A percentile compares a stretch with the other conserved stretches of the same genome.
Evolutionary conservation across 2,329 filamentous ascomycete genomes (phyloP).

Genomic region (Stachybotrys chlorohalonatus): DNA sequence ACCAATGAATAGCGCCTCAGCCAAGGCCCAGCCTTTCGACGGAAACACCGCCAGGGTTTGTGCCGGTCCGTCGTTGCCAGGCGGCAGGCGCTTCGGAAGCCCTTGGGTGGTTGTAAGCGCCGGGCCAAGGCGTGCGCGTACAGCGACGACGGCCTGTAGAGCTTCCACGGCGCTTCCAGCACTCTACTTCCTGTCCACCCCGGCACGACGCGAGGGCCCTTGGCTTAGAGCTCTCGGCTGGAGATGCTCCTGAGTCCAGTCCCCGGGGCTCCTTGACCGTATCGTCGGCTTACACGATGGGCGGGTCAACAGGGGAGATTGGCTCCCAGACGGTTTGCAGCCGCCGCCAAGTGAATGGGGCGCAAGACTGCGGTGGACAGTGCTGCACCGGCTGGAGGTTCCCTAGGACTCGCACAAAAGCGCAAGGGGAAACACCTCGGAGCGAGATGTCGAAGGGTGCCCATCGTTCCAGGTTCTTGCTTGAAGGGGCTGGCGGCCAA

Average conservation of each 20-base stretch:
- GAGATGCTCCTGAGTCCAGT: conserved; percentile 5
- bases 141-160: background rate
- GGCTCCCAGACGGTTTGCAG: conserved; percentile 5
- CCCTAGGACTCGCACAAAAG: conserved; percentile 13
- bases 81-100: conserved; percentile 14
- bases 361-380: conserved; percentile 9
- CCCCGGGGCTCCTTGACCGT: conserved; percentile 5
- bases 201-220: background rate
- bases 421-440: conserved; percentile 16
- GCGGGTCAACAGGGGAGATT: conserved; percentile 2
- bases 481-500: conserved; percentile 7
- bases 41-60: conserved; percentile 8
- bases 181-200: background rate
- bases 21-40: conserved; percentile 5
- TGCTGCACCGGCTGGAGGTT: background rate
- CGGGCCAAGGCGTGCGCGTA: background rate
- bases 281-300: conserved; percentile 10
- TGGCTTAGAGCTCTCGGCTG: background rate
- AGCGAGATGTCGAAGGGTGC: conserved; percentile 13
- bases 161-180: background rate
- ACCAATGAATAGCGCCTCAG: conserved; percentile 11
- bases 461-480: conserved; percentile 14
- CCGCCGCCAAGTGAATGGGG: conserved; percentile 17
- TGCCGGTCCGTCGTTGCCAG: conserved; percentile 4
- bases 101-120: conserved; percentile 1